A percentile compares a stretch with the other conserved stretches of the same genome.
These are phyloP conservation scores for Ophiostoma fasciatum DNA, from an alignment of 2,329 filamentous ascomycete genomes.

Conservation along the genomic window DNA sequence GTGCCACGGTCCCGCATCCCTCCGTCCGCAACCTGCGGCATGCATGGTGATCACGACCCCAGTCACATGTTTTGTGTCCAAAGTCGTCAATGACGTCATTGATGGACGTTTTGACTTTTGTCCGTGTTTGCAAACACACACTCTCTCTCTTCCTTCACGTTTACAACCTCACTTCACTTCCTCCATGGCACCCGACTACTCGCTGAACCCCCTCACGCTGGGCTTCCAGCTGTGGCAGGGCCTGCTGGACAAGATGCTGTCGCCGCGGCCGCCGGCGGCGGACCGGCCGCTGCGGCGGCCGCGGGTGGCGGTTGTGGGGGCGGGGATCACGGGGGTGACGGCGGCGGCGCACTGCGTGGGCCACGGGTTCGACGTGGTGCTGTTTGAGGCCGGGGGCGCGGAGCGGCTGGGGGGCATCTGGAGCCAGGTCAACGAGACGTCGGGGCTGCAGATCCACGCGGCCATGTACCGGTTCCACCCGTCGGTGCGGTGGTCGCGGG, in stretches of 20 bases:
- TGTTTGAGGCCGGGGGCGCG: slow-evolving; percentile 59
- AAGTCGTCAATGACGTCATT: too few species aligned
- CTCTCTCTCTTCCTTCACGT: too few species aligned
- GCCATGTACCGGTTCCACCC: slow-evolving; percentile 84
- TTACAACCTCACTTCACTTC: too few species aligned
- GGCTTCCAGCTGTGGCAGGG: slow-evolving; percentile 52
- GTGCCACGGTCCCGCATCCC: too few species aligned
- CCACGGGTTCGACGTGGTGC: slow-evolving; percentile 67
- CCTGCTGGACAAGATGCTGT: slow-evolving; percentile 47
- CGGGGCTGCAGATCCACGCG: slow-evolving; percentile 45
- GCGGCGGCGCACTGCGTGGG: slow-evolving; percentile 71
- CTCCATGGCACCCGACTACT: slow-evolving; percentile 1
- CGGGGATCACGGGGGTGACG: slow-evolving; percentile 60
- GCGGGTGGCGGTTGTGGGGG: slow-evolving; percentile 53
- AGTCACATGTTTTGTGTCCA: too few species aligned
- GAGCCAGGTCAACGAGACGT: slow-evolving; percentile 36
- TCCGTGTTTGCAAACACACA: too few species aligned
- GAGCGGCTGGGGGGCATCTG: slow-evolving; percentile 64
- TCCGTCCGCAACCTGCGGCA: too few species aligned
- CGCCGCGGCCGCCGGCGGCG: slow-evolving; percentile 52
- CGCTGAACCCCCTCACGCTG: slow-evolving; percentile 37
- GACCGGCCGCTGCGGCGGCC: slow-evolving; percentile 42
- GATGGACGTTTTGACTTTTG: too few species aligned
- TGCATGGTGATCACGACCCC: too few species aligned
- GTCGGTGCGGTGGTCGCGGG: slow-evolving; percentile 55